A percentile compares a stretch with the other conserved stretches of the same genome.
These are phyloP conservation scores for Xylariales sp. DNA, from an alignment of 2,329 filamentous ascomycete genomes.

Conservation along the genomic window DNA sequence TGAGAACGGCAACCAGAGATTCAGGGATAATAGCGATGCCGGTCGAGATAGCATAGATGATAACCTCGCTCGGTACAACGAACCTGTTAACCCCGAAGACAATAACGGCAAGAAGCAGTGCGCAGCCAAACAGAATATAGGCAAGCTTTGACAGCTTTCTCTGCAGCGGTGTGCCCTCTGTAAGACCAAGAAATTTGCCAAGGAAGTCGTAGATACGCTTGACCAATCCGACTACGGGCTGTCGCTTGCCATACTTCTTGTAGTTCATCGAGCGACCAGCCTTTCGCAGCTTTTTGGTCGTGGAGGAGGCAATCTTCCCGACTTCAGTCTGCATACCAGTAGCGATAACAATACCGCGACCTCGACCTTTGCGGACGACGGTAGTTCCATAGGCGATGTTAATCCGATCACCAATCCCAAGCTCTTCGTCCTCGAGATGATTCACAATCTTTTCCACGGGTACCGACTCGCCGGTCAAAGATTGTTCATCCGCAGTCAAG, in stretches of 20 bases:
- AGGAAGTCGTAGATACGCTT: slow-evolving; percentile 44
- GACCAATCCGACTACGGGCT: slow-evolving; percentile 40
- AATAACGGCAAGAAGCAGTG: slow-evolving; percentile 51
- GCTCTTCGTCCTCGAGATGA: slow-evolving; percentile 47
- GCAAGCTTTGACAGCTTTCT: slow-evolving; percentile 74
- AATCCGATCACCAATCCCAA: slow-evolving; percentile 66
- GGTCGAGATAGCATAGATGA: slow-evolving; percentile 54
- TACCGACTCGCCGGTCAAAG: slow-evolving; percentile 72
- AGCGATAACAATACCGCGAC: slow-evolving; percentile 65
- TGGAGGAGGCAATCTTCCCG: slow-evolving; percentile 61
- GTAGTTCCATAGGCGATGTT: slow-evolving; percentile 76
- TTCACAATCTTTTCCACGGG: slow-evolving; percentile 64
- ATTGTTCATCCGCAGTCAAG: slow-evolving; percentile 72
- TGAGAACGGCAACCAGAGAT: slow-evolving; percentile 63
- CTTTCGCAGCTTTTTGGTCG: slow-evolving; percentile 49
- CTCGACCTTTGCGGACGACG: slow-evolving; percentile 68
- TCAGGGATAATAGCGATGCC: slow-evolving; percentile 61
- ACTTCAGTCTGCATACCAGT: slow-evolving; percentile 71
- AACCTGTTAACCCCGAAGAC: slow-evolving; percentile 56
- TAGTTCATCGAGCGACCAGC: slow-evolving; percentile 49
- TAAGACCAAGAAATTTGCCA: slow-evolving; percentile 56
- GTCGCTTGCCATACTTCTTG: slow-evolving; percentile 47
- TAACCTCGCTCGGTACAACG: slow-evolving; percentile 44
- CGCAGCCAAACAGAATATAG: slow-evolving; percentile 70
- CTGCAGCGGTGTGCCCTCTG: slow-evolving; percentile 72